Evolutionary conservation across 2,329 filamentous ascomycete genomes (phyloP).

Genomic region (Fusarium humuli): DNA sequence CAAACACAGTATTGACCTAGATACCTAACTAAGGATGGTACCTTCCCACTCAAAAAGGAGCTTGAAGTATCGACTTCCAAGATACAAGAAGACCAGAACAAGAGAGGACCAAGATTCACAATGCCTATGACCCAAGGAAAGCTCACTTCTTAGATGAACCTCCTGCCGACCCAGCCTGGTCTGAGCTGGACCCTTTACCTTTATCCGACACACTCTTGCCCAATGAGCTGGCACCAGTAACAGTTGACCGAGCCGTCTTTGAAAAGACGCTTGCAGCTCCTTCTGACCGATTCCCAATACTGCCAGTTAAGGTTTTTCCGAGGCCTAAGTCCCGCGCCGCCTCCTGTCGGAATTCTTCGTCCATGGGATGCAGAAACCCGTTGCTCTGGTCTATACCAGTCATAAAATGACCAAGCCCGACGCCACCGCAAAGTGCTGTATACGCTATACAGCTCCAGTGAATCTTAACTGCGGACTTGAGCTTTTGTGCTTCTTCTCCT

Average conservation of each 20-base stretch:
- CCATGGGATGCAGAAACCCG: not conserved
- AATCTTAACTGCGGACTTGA: not conserved
- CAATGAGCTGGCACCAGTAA: not conserved
- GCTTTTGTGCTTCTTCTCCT: not conserved
- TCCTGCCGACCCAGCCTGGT: not conserved
- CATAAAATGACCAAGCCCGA: not conserved
- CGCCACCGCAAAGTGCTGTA: not conserved
- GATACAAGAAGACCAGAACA: too few species aligned
- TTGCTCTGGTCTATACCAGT: not conserved
- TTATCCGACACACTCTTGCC: not conserved
- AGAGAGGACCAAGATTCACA: too few species aligned
- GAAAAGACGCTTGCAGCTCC: not conserved
- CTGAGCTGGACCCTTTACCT: not conserved
- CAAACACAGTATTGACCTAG: too few species aligned
- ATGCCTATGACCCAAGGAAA: not conserved
- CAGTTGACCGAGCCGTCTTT: not conserved
- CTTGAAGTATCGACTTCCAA: too few species aligned
- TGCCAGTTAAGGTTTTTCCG: too few species aligned
- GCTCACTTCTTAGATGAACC: not conserved
- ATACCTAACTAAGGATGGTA: too few species aligned
- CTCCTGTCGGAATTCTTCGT: not conserved
- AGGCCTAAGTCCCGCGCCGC: too few species aligned
- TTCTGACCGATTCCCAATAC: not conserved
- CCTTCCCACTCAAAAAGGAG: too few species aligned
- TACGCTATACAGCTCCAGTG: slow-evolving; percentile 7